Base-by-base conservation (phyloP, 768 basidiomycete genomes). In the Kwoniella mangroviensis region DNA sequence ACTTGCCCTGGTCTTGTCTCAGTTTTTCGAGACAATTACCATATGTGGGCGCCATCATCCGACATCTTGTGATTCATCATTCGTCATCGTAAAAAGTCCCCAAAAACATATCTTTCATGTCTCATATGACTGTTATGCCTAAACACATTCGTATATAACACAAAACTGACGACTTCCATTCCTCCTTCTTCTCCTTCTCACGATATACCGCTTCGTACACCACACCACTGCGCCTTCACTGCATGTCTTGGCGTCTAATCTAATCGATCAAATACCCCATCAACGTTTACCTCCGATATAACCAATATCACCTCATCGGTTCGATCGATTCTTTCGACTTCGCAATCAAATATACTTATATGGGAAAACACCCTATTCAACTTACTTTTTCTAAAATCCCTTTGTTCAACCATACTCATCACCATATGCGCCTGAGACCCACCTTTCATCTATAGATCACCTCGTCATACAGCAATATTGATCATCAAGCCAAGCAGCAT, bases 281-380 rank as follows among this genome's bases (percentile, higher is more conserved):
- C 54, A 55, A 55, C 54, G 15, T n/a, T 55, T 55, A 55, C 54
- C 54, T 55, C 54, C 54, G 54, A 55, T 55, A 55, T 21, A 6
- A 55, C 17, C n/a, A 12, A 12, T 21, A 55, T 55, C 54, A 55
- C 54, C 54, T 55, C 54, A 55, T 55, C 54, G 54, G 22, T n/a
- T 55, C 24, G 34, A 34, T 55, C 54, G 12, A 55, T 24, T 22
- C 22, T 55, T 34, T 34, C 6, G 6, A 34, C 34, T 34, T 34
- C 34, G 34, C 34, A 34, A 34, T 34, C 34, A 34, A 34, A 34
- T 7, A 34, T 34, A 34, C 34, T 6, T 34, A 34, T 34, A 34
- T 7, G 34, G 34, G 5, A 34, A 34, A 34, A 34, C 34, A 34
- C 34, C 6, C 34, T 34, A 7, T 34, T 7, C 34, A 34, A 34